phyloP scores from a whole-genome alignment of 306 rosid species.

The Gleditsia sinensis region DNA sequence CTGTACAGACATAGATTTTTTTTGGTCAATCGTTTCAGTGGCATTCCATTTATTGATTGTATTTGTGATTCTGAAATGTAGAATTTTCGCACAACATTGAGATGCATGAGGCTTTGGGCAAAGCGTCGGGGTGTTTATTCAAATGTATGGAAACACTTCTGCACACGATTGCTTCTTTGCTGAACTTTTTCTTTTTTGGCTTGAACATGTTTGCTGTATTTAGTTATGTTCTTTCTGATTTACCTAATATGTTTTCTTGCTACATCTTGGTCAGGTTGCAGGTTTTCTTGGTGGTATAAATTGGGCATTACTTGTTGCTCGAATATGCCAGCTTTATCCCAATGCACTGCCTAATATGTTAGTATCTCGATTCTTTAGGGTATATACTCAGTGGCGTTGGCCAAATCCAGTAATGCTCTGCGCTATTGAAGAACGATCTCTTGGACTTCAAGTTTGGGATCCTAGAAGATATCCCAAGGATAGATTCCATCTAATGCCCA shows the following conservation, averaged over 20 bases:
- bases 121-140: constrained; percentile 97
- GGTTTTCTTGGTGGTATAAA: constrained; percentile 99
- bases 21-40: constrained; percentile 10
- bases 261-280: constrained; percentile 67
- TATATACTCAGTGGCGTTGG: constrained; percentile 97
- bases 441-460: constrained; percentile 94
- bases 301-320: constrained; percentile 98
- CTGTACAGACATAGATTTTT: background rate
- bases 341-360: constrained; percentile 95
- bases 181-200: constrained; percentile 6
- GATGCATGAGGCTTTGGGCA: constrained; percentile 98
- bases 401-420: constrained; percentile 99
- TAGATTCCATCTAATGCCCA: constrained; percentile 88
- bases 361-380: constrained; percentile 93
- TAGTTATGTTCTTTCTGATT: constrained; percentile 28
- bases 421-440: constrained; percentile 85
- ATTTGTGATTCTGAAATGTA: constrained; percentile 46
- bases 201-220: constrained; percentile 8
- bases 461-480: constrained; percentile 93
- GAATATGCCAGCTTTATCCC: constrained; percentile 97
- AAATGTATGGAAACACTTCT: constrained; percentile 60
- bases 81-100: constrained; percentile 90
- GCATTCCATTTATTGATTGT: constrained; percentile 33
- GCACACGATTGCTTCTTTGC: background rate
- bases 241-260: constrained; percentile 31